Conservation (phyloP, 345 rosid genomes). For the Firmiana major region DNA sequence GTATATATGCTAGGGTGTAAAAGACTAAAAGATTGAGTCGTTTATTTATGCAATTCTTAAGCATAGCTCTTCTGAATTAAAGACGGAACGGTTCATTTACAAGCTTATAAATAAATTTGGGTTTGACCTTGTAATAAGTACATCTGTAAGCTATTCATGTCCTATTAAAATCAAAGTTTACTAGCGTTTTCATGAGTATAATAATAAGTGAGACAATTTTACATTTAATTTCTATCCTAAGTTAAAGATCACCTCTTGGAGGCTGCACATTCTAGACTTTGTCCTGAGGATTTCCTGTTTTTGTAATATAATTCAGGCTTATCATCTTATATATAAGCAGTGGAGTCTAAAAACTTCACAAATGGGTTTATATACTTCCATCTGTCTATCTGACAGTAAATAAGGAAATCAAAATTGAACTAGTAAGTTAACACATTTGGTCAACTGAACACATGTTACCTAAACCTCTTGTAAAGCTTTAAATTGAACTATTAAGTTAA, state of each 20-base stretch:
- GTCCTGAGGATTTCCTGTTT: neutral
- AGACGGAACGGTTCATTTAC: neutral
- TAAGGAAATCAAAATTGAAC: too few relatives aligned
- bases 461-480: neutral
- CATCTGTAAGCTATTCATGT: neutral
- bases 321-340: neutral
- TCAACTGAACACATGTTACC: neutral
- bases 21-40: neutral
- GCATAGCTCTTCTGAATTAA: neutral
- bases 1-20: neutral
- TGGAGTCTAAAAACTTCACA: too few relatives aligned
- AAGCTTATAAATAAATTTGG: neutral
- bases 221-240: neutral
- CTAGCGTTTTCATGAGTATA: neutral
- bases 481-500: neutral
- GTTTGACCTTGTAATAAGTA: neutral
- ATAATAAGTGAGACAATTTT: neutral
- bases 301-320: too few relatives aligned
- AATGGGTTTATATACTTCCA: too few relatives aligned
- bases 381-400: too few relatives aligned
- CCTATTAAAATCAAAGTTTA: neutral
- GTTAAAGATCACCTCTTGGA: neutral
- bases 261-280: neutral
- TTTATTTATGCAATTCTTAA: neutral
- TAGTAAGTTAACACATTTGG: neutral